phyloP scores from a whole-genome alignment of 208 protist species.

The Wallacemonas sp. region DNA sequence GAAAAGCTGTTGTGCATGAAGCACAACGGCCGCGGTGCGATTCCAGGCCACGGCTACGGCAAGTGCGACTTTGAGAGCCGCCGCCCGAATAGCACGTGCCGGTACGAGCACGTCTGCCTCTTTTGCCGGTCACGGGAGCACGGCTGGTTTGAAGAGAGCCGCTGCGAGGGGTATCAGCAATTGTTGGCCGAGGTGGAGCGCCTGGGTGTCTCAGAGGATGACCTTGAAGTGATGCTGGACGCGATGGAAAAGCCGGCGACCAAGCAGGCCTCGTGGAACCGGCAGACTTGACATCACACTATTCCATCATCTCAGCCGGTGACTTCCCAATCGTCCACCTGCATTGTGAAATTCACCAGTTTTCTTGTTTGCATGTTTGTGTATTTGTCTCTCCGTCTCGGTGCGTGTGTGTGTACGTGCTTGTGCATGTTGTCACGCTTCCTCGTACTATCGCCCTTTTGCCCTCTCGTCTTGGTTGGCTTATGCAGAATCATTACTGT shows the following conservation, averaged over 20 bases:
- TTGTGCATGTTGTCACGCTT: too few species aligned
- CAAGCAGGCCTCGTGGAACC: conserved; percentile 7
- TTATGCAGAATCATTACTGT: too few species aligned
- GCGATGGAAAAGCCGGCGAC: conserved; percentile 47
- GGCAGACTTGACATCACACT: background rate
- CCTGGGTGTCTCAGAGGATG: conserved; percentile 52
- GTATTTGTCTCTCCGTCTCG: too few species aligned
- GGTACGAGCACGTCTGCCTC: conserved; percentile 77
- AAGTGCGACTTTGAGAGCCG: conserved; percentile 71
- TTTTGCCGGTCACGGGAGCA: conserved; percentile 71
- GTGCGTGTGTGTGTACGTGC: too few species aligned
- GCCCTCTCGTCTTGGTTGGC: too few species aligned
- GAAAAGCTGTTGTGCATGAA: conserved; percentile 70
- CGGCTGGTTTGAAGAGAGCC: conserved; percentile 78
- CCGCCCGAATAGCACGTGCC: conserved; percentile 61
- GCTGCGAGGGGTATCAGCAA: conserved; percentile 61
- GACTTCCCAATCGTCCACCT: too few species aligned
- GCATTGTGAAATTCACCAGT: too few species aligned
- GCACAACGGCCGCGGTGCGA: conserved; percentile 67
- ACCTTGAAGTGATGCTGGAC: conserved; percentile 53
- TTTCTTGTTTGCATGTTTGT: too few species aligned
- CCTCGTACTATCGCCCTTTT: too few species aligned
- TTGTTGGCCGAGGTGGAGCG: conserved; percentile 58
- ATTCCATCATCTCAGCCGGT: background rate
- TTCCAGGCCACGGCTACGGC: conserved; percentile 54